phyloP scores from a whole-genome alignment of 2,329 filamentous ascomycete species.

The Sclerotinia nivalis region DNA sequence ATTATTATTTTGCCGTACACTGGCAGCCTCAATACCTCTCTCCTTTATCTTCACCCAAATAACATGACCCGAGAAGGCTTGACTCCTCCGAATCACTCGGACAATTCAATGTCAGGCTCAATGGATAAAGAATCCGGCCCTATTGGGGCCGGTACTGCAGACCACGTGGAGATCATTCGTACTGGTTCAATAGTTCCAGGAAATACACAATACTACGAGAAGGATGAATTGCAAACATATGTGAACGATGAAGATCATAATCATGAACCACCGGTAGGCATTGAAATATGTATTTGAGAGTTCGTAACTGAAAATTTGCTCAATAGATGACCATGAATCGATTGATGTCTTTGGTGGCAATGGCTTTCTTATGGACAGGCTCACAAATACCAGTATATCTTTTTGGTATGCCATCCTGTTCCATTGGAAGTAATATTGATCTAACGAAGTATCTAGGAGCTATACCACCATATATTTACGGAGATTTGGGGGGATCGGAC shows the following conservation, averaged over 20 bases:
- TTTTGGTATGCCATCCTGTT: conserved; percentile 43
- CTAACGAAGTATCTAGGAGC: conserved; percentile 40
- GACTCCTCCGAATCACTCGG: conserved; percentile 16
- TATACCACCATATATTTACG: conserved; percentile 57
- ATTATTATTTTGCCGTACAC: neutral
- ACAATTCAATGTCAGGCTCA: conserved; percentile 30
- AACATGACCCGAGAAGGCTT: conserved; percentile 3
- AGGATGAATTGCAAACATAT: conserved; percentile 46
- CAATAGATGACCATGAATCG: conserved; percentile 54
- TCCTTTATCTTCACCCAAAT: neutral
- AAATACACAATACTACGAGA: conserved; percentile 31
- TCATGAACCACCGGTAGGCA: conserved; percentile 48
- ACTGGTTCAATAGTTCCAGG: conserved; percentile 30
- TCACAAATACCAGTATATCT: conserved; percentile 61
- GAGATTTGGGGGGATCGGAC: conserved; percentile 56
- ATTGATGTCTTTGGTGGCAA: conserved; percentile 56
- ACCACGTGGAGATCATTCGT: conserved; percentile 7
- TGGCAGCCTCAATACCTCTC: neutral
- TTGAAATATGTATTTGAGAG: neutral
- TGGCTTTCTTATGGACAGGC: conserved; percentile 63
- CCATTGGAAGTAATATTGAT: neutral
- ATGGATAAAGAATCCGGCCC: conserved; percentile 30
- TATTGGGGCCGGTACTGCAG: neutral
- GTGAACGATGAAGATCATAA: conserved; percentile 51
- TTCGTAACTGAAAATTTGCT: conserved; percentile 50